Conservation (phyloP, 495 filamentous ascomycete genomes). For the Penicillium egyptiacum region DNA sequence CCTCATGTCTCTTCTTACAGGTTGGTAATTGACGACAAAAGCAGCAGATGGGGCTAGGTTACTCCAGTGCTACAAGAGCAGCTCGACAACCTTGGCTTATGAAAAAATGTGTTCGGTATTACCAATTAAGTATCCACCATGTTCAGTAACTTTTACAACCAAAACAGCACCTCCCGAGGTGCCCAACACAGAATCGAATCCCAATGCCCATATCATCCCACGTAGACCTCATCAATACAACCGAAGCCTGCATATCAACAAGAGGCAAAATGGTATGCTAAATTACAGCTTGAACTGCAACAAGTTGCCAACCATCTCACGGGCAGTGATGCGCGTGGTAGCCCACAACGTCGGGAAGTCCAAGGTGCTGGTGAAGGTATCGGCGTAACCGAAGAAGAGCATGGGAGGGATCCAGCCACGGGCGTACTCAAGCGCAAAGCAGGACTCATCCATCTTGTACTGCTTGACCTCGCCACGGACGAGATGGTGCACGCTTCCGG, state of each 20-base stretch:
- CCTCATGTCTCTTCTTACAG: neutral
- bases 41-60: neutral
- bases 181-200: too few relatives aligned
- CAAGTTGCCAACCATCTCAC: conserved; percentile 72
- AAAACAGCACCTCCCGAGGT: neutral
- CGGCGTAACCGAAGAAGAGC: conserved; percentile 83
- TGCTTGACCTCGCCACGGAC: conserved; percentile 75
- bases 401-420: conserved; percentile 89
- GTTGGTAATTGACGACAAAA: neutral
- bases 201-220: conserved; percentile 1
- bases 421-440: conserved; percentile 86
- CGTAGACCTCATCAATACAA: conserved; percentile 3
- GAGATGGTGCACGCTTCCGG: conserved; percentile 76
- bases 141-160: neutral
- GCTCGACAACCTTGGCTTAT: neutral
- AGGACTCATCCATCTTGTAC: conserved; percentile 76
- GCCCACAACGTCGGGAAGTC: conserved; percentile 79
- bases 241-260: neutral
- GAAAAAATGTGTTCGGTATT: neutral
- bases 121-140: conserved; percentile 1
- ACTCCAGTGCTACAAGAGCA: neutral
- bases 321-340: conserved; percentile 65
- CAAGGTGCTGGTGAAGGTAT: conserved; percentile 71
- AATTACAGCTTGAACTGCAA: conserved; percentile 67
- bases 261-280: neutral